Base-by-base conservation (phyloP, 1,284 basidiomycete genomes). In the Cutaneotrichosporon curvatum region DNA sequence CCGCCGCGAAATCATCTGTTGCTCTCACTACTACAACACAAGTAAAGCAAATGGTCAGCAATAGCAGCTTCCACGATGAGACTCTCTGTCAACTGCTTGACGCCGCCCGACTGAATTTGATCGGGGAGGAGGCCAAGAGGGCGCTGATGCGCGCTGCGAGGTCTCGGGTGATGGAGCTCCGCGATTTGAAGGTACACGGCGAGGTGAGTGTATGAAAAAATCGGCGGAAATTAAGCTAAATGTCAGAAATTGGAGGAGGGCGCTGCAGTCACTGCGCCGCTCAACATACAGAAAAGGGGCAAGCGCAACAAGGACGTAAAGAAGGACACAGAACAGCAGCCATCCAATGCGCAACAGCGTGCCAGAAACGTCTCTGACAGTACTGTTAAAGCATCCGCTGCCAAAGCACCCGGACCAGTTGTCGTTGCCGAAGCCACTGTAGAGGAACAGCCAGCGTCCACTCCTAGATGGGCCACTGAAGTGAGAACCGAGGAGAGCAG, bases 41-140 rank as follows among this genome's bases (percentile, higher is more conserved):
- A 10, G 61, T 70, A 34, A 59, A 65, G 43, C 45, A 58, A 22
- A 33, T 68, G 7, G 63, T 70, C 8, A 54, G 55, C 12, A 55
- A 63, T 4, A 67, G 62, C 50, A 52, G 55, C 16, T 70, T 66
- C 47, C 70, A 72, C 42, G 70, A 72, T 46, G 70, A 72, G 33
- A 62, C 60, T 15, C 60, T 72, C 0, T 72, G 70, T 48, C 68
- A 72, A 50, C 55, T 71, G 1, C 54, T 72, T 2, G 62, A 65
- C 42, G 70, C 68, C 18, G 65, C 65, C 2, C 51, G 66, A 15
- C 46, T 70, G 21, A 63, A 66, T 18, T 46, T 64, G 21, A 61
- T 72, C 30, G 70, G 70, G 4, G 64, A 61, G 2, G 62, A 67
- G 20, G 70, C 70, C 8, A 68, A 68, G 50, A 62, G 63, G 53